These are phyloP conservation scores for Laguncularia racemosa DNA, from an alignment of 345 rosid genomes.

Conservation along the genomic window DNA sequence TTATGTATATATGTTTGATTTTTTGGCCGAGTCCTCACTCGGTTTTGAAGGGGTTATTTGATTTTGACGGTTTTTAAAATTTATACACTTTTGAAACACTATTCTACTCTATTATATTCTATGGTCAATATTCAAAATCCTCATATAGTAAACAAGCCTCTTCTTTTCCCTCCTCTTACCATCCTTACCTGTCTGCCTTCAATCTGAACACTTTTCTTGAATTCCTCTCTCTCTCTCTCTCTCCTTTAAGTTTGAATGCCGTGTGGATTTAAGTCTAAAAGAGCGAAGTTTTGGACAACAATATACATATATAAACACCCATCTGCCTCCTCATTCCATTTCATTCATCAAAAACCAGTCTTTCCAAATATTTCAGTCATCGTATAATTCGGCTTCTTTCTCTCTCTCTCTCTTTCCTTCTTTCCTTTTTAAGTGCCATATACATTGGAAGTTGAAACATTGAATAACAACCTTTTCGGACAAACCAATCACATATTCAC, in stretches of 20 bases:
- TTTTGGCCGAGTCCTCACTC: too few species aligned
- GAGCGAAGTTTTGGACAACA: too few species aligned
- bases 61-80: conserved; percentile 1
- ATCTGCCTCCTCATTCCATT: too few species aligned
- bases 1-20: too few species aligned
- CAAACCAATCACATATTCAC: too few species aligned
- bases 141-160: neutral
- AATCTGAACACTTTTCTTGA: conserved; percentile 26
- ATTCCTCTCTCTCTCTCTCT: neutral
- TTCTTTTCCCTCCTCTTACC: too few species aligned
- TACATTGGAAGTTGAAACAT: too few species aligned
- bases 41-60: too few species aligned
- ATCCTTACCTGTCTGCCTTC: neutral
- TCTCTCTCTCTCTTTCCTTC: too few species aligned
- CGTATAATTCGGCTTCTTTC: neutral
- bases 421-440: too few species aligned
- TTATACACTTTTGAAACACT: conserved; percentile 1
- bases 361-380: neutral
- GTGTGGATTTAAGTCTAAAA: conserved; percentile 9
- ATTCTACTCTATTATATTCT: conserved; percentile 12
- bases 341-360: neutral
- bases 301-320: too few species aligned
- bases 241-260: conserved; percentile 13
- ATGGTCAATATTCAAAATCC: conserved; percentile 45
- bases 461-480: too few species aligned